Base-by-base conservation (phyloP, 2,329 filamentous ascomycete species). In the Trichophyton simii region DNA sequence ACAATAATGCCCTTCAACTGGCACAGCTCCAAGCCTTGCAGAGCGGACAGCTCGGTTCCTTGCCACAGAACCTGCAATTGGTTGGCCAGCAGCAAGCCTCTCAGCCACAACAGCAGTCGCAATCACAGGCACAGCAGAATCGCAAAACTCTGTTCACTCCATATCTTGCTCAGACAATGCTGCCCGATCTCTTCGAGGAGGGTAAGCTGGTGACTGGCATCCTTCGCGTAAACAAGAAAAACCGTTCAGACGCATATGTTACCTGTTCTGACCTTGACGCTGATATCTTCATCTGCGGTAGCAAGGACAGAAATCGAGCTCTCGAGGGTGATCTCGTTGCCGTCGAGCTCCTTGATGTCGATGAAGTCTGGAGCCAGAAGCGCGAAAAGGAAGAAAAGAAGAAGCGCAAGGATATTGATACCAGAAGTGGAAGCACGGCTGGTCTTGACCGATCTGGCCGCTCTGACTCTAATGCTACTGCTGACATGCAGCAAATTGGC, bases 381-480 rank as follows among this genome's bases (percentile, higher is more conserved):
- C 89, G 91, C 61, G 94, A 99, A 75, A 99, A 99, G 75, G 94
- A 99, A 77, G 94, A 99, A 75, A 99, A 99, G 83, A 99, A 99
- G 84, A 99, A 97, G 80, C 89, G 94, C 74, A 99, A 99, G 81
- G 94, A 99, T 71, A 95, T 96, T 38, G 94, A 97, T 72, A 91
- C 89, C 63, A 86, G 92, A 66, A 84, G 84, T 66, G 87, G 87
- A 65, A 87, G 83, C 66, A 89, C 85, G 69, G 87, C 87, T 65
- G 85, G 85, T 64, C 85, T 83, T 69, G 82, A 85, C 72, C 84
- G 78, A 77, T 78, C 71, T 72, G 82, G 76, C 73, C 75, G 77
- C 58, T 77, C 75, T 72, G 82, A 87, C 72, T 82, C 82, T 66
- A 79, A 79, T 61, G 76, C 78, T 48, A 84, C 82, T 67, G 82